Base-by-base conservation (phyloP, 768 basidiomycete genomes). In the Candolleomyces efflorescens region DNA sequence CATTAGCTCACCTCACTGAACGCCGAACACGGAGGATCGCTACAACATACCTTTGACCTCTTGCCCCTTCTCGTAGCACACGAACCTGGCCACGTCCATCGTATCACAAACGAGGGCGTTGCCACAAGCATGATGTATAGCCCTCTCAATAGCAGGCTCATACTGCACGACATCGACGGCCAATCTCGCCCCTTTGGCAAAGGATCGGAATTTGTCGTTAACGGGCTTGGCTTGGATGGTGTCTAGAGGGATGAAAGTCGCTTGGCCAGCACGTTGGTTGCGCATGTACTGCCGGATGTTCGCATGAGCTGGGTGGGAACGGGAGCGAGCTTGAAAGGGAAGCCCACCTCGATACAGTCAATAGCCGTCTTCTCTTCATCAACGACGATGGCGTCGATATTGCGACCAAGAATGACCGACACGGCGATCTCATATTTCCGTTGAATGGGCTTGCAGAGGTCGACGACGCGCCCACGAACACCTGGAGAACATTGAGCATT, bases 241-340 rank as follows among this genome's bases (percentile, higher is more conserved):
- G 69, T 98, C 96, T n/a, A 99, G 86, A 0, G 97, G 97, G 47
- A 99, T 90, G 75, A 98, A 98, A 0, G 97, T 99, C 12, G 96
- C 96, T 73, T 94, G 92, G 1, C 96, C 97, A 0, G 90, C 86
- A 37, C 95, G 89, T 71, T 97, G 94, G 59, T 89, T 94, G 60
- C 94, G 89, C 84, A 99, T 84, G 70, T 97, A 98, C 89, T 94
- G 63, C 1, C 54, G 48, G 50, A 5, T 43, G 62, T 3, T 46
- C 32, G 54, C 37, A 37, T 32, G 27, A 27, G 38, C 17, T 23
- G 32, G 32, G 32, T 27, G 7, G 27, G 24, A 59, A 23, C 15
- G 17, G 24, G 49, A 43, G 32, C 20, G 20, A 38, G 47, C 38
- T 20, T 27, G 48, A 48, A n/a, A 24, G 9, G 27, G 46, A 23